phyloP scores from a whole-genome alignment of 2,329 filamentous ascomycete genomes.

The Sporothrix euskadiensis region DNA sequence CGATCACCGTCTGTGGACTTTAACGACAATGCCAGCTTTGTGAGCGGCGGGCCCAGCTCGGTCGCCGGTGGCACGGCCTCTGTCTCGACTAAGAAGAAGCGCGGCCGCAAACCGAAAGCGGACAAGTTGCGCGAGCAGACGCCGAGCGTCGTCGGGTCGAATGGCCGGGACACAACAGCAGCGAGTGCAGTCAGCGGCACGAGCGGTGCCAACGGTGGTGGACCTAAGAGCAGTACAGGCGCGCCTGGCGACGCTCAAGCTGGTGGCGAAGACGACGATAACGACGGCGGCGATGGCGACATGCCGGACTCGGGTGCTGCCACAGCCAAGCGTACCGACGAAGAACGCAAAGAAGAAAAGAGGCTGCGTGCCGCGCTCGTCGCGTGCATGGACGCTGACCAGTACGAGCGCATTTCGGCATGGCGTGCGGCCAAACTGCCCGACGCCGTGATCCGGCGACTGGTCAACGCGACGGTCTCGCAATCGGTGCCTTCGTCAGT shows the following conservation, averaged over 20 bases:
- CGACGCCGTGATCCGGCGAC: conserved; percentile 68
- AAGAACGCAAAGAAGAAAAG: conserved; percentile 65
- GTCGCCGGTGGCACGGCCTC: conserved; percentile 40
- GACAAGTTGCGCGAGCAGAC: conserved; percentile 49
- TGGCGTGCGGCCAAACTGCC: conserved; percentile 70
- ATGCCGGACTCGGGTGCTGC: conserved; percentile 36
- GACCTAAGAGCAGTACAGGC: conserved; percentile 35
- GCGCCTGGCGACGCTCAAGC: conserved; percentile 45
- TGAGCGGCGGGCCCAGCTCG: conserved; percentile 55
- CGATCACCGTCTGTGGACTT: conserved; percentile 68
- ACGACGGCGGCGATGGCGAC: conserved; percentile 46
- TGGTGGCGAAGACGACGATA: conserved; percentile 53
- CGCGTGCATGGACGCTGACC: conserved; percentile 63
- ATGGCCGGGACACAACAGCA: conserved; percentile 49
- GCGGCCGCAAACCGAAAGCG: conserved; percentile 61
- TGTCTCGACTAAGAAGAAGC: conserved; percentile 57
- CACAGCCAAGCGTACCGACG: conserved; percentile 46
- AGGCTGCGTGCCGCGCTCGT: conserved; percentile 63
- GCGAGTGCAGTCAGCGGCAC: conserved; percentile 40
- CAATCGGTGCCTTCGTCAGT: conserved; percentile 75
- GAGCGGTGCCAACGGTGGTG: conserved; percentile 36
- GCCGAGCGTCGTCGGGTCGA: conserved; percentile 42
- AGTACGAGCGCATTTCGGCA: conserved; percentile 68
- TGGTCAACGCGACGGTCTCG: conserved; percentile 78
- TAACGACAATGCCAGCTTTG: conserved; percentile 61